Percentiles rank a stretch among this genome's conserved stretches.
phyloP scores from a whole-genome alignment of 371 early-diverging fungal genomes.

The Amoeboaphelidium protococcarum region DNA sequence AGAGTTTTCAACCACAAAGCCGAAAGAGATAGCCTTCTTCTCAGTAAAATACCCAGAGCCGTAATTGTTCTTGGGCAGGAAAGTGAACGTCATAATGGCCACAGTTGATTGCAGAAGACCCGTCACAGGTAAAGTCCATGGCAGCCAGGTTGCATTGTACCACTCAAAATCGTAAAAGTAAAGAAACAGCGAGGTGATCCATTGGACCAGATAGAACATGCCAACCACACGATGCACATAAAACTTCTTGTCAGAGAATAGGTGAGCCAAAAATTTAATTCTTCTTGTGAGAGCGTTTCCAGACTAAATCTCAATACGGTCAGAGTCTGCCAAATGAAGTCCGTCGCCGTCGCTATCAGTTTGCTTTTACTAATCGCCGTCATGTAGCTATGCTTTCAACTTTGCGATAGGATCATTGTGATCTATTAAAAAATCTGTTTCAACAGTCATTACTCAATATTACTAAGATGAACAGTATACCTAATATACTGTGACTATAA shows the following conservation, averaged over 20 bases:
- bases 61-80: constrained; percentile 7
- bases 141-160: constrained; percentile 3
- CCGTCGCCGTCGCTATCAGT: too few relatives aligned
- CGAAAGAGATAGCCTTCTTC: constrained; percentile 6
- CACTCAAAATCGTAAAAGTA: constrained; percentile 7
- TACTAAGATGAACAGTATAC: too few relatives aligned
- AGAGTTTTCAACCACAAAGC: constrained; percentile 9
- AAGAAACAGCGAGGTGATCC: constrained; percentile 4
- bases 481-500: too few relatives aligned
- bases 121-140: constrained; percentile 7
- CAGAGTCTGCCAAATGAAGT: too few relatives aligned
- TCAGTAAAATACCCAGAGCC: constrained; percentile 8
- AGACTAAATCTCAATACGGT: too few relatives aligned
- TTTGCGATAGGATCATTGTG: too few relatives aligned
- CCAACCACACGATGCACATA: constrained; percentile 7
- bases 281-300: too few relatives aligned
- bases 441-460: too few relatives aligned
- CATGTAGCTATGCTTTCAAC: too few relatives aligned
- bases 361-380: too few relatives aligned
- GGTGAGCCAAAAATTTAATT: constrained; percentile 6
- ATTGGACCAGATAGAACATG: constrained; percentile 6
- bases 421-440: too few relatives aligned
- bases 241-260: constrained; percentile 8
- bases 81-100: constrained; percentile 8
- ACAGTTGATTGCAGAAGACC: constrained; percentile 7